Base-by-base conservation (phyloP, 805 yeast species). In the Kurtzmaniella cleridarum region DNA sequence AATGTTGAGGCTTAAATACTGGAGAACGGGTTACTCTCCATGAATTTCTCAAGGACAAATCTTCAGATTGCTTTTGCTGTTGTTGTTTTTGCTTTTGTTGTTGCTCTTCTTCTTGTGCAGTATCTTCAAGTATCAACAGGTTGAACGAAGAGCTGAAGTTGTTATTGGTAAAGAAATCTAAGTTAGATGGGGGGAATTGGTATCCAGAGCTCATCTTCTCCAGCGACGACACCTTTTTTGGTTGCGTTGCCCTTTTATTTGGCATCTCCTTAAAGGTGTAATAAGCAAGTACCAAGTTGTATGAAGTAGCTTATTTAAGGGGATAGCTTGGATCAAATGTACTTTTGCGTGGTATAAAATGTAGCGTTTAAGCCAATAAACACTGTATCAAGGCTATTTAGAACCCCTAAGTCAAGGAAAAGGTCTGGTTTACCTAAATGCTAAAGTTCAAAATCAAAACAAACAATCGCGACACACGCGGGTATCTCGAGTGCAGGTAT, bases 121-220 rank as follows among this genome's bases (percentile, higher is more conserved):
- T 42, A 41, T 66, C 73, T 26, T 65, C 70, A 32, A 68, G 46
- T 9, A 68, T 64, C 49, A 68, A 57, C 36, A 67, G 59, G 49
- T 66, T 68, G 57, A 68, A 68, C 17, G 71, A 64, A 27, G 68
- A 50, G 24, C 70, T 64, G 38, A 68, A 66, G 27, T 63, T 62
- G 45, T 59, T 57, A 48, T 66, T 62, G 34, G 71, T 59, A 40
- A 60, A 64, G 44, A 61, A 57, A 30, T 66, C 70, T 24, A 61
- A 39, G 20, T 36, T 40, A 20, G 36, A 34, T 15, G 33, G 38
- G 8, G 16, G 18, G 38, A 31, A n/a, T 28, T 34, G 27, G 34
- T 30, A 5, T 6, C 23, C 16, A 14, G 16, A 30, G 24, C 24
- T 20, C 24, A 20, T 5, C 24, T 20, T 20, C 24, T 15, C 20